Base-by-base conservation (phyloP, 2,329 filamentous ascomycete genomes). In the Whalleya microplaca region DNA sequence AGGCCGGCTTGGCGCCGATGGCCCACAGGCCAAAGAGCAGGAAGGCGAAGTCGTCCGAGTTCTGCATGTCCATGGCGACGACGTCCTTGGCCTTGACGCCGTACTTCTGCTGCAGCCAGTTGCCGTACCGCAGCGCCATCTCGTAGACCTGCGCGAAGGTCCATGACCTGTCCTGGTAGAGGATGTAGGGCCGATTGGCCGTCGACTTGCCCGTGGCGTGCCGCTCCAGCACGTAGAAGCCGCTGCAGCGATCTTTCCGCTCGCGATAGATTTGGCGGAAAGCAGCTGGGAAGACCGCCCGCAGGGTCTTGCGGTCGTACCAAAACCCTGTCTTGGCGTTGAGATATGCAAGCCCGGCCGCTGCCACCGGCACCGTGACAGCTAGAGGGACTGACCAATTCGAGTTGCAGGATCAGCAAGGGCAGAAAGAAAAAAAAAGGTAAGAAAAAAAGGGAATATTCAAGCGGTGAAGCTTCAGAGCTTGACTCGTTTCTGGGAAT, bases 21-120 rank as follows among this genome's bases (percentile, higher is more conserved):
- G 87, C 85, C 91, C 91, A 96, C 29, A 96, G 74, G 0, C 88
- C 92, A 52, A 93, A 78, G 80, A 87, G 84, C 8, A 96, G 61
- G 69, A 93, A 90, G 23, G 94, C 68, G 67, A 92, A 94, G 2
- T 82, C 81, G n/a, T 91, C 86, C 41, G 86, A 90, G 70, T 96
- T 96, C 73, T 89, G 87, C 64, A 91, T 90, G 71, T 95, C 83
- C 64, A 96, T 80, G 8, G 90, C 91, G 18, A 96, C 88, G 32
- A 96, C 85, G 50, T 96, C 90, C 44, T 84, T 84, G 21, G 85
- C 83, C 64, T 86, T 81, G 45, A 96, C 78, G 27, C 80, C 79
- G 50, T 87, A 81, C 9, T 75, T 80, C 1, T 81, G 80, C 71
- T 86, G 87, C 51, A 96, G 76, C 89, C 90, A 96, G 51, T 83